Percentiles rank a stretch among this genome's conserved stretches.
Evolutionary conservation across 2,329 filamentous ascomycete species (phyloP).

Genomic region (Talaromyces pinophilus): DNA sequence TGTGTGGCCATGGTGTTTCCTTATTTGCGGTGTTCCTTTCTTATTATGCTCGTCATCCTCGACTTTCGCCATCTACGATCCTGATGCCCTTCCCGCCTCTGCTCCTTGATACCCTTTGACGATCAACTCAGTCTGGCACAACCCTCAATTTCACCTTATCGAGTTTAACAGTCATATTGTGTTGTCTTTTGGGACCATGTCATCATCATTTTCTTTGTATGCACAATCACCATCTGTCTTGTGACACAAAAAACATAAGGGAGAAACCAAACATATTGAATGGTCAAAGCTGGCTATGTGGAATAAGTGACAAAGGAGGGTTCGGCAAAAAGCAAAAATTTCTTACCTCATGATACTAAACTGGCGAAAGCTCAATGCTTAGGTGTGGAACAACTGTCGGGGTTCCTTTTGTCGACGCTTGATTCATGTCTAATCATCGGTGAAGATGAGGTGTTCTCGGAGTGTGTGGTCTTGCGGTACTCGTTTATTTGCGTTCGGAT

Average conservation of each 20-base stretch:
- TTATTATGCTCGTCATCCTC: constrained; percentile 27
- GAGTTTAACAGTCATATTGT: constrained; percentile 6
- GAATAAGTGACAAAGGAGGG: constrained; percentile 18
- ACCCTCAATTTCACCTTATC: constrained; percentile 13
- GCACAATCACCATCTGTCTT: constrained; percentile 19
- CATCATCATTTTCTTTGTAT: constrained; percentile 17
- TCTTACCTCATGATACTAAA: constrained; percentile 17
- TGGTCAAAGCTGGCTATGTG: constrained; percentile 16
- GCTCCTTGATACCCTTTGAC: constrained; percentile 24
- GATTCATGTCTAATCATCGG: constrained; percentile 20
- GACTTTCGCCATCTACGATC: constrained; percentile 24
- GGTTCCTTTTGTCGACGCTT: constrained; percentile 10
- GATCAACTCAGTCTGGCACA: background rate
- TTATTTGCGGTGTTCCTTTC: constrained; percentile 26
- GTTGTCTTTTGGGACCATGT: constrained; percentile 7
- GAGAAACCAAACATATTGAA: constrained; percentile 2
- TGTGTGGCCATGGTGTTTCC: constrained; percentile 30
- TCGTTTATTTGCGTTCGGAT: constrained; percentile 25
- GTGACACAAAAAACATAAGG: constrained; percentile 9
- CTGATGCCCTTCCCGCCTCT: constrained; percentile 20
- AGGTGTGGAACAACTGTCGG: constrained; percentile 18
- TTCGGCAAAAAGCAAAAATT: constrained; percentile 6
- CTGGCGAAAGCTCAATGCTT: constrained; percentile 22
- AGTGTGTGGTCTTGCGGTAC: constrained; percentile 25
- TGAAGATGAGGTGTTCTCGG: constrained; percentile 25